Percentiles rank a stretch among this genome's conserved stretches.
Evolutionary conservation across 73 alveolate genomes (phyloP).

Genomic region (Effrenium voratum): DNA sequence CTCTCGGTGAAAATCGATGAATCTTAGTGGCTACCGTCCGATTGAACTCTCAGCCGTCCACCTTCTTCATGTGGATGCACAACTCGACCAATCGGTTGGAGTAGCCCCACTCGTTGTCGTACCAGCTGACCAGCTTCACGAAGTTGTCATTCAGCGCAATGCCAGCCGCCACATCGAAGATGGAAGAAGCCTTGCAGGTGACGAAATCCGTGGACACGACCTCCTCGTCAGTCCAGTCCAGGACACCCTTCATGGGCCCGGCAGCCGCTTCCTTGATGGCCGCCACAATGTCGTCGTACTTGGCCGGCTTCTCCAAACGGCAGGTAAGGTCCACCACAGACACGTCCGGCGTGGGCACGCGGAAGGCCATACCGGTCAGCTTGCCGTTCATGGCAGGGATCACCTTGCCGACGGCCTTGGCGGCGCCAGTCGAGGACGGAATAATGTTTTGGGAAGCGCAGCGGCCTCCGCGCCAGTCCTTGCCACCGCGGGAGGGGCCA

Average conservation of each 20-base stretch:
- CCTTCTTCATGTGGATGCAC: constrained; percentile 97
- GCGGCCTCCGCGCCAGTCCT: constrained; percentile 99
- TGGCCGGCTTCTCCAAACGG: constrained; percentile 97
- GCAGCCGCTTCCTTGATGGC: constrained; percentile 98
- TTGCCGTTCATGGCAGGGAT: constrained; percentile 98
- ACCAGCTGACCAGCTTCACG: constrained; percentile 98
- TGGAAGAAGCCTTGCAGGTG: constrained; percentile 95
- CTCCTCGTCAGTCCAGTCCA: constrained; percentile 94
- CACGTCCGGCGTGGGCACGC: constrained; percentile 99
- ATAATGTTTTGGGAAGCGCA: constrained; percentile 98
- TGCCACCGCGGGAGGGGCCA: constrained; percentile 97
- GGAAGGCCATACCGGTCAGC: constrained; percentile 98
- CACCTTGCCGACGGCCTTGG: constrained; percentile 98
- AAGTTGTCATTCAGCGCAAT: constrained; percentile 97
- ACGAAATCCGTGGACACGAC: constrained; percentile 91
- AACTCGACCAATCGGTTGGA: constrained; percentile 98
- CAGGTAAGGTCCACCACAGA: constrained; percentile 99
- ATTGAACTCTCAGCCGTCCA: constrained; percentile 82
- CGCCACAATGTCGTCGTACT: constrained; percentile 97
- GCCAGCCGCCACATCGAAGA: constrained; percentile 98
- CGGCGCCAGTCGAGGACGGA: constrained; percentile 99
- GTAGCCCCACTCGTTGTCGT: constrained; percentile 99
- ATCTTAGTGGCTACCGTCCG: too few relatives aligned
- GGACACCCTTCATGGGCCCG: constrained; percentile 96
- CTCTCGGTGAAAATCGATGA: too few relatives aligned